Conservation (phyloP, 1,139 yeast species). For the Pichia sp. region DNA sequence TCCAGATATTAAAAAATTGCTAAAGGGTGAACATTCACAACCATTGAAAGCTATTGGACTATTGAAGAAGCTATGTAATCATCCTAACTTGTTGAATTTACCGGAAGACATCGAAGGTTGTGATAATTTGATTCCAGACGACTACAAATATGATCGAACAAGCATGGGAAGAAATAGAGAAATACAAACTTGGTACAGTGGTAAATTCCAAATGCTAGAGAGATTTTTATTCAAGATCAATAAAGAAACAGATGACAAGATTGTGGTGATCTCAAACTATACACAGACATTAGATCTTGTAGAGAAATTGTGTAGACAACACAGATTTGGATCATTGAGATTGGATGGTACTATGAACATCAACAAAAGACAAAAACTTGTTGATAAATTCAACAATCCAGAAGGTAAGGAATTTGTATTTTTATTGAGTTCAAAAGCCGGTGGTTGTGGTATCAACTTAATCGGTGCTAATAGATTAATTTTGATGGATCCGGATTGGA, state of each 20-base stretch:
- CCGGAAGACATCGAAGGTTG: conserved; percentile 77
- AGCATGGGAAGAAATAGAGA: conserved; percentile 46
- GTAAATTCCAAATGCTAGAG: conserved; percentile 63
- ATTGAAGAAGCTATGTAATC: conserved; percentile 87
- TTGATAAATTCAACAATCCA: conserved; percentile 89
- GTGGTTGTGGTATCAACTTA: conserved; percentile 97
- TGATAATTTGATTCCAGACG: conserved; percentile 68
- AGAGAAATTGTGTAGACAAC: conserved; percentile 76
- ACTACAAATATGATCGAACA: conserved; percentile 47
- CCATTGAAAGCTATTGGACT: conserved; percentile 90
- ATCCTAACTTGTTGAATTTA: conserved; percentile 79
- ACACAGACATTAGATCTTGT: conserved; percentile 92
- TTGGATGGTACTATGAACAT: conserved; percentile 93
- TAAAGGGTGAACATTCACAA: conserved; percentile 73
- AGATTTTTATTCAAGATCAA: conserved; percentile 77
- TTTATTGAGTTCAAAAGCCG: conserved; percentile 91
- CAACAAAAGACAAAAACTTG: conserved; percentile 89
- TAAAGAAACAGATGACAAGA: conserved; percentile 86
- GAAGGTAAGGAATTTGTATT: conserved; percentile 87
- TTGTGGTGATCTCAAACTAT: conserved; percentile 90
- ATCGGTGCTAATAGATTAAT: conserved; percentile 94
- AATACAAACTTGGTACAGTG: conserved; percentile 59
- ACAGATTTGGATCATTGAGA: conserved; percentile 75
- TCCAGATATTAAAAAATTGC: conserved; percentile 68
- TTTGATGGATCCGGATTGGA: conserved; percentile 97